Base-by-base conservation (phyloP, 192 early-diverging fungal species). In the Phlyctochytrium planicorne region DNA sequence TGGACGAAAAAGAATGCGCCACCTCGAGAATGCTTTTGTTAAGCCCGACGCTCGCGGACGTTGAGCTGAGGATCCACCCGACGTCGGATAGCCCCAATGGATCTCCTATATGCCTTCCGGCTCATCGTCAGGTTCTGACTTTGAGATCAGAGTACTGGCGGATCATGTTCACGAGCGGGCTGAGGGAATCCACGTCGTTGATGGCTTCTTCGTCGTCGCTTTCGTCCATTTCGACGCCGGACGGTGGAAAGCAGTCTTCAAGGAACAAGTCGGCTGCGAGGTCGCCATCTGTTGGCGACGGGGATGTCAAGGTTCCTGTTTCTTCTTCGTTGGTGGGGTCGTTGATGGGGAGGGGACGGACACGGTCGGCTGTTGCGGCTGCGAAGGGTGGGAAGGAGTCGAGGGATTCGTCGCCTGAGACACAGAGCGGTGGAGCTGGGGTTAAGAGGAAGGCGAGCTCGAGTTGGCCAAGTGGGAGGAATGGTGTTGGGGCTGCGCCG, bases 121-220 rank as follows among this genome's bases (percentile, higher is more conserved):
- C 75, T 1, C 75, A 76, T 61, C 65, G 70, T 25, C 69, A 65
- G 40, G 68, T 76, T 60, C 75, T 76, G 34, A 70, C 75, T 23
- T 72, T 70, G 36, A 70, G 71, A 52, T 77, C 75, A 31, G 75
- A 77, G 53, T 77, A 77, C 70, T 77, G 72, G 37, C n/a, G 70
- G 25, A 63, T 67, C 53, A 77, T 77, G 75, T 77, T 77, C 37
- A 62, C 67, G 16, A 68, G 64, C 50, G 75, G 70, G 32, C 64
- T 68, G 27, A 60, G 62, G 10, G 75, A 57, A 57, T 57, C 55
- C 55, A 6, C 55, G 10, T 57, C 55, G 16, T 14, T 57, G 14
- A 57, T 24, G 6, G 27, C 6, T 27, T 6, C 16, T 25, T 14
- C 55, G 6, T 10, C 27, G 55, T 57, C 55, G 10, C 27, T 29